Percentiles rank a stretch among this genome's conserved stretches.
Conservation (phyloP, 805 yeast species). For the Candida corydali region DNA sequence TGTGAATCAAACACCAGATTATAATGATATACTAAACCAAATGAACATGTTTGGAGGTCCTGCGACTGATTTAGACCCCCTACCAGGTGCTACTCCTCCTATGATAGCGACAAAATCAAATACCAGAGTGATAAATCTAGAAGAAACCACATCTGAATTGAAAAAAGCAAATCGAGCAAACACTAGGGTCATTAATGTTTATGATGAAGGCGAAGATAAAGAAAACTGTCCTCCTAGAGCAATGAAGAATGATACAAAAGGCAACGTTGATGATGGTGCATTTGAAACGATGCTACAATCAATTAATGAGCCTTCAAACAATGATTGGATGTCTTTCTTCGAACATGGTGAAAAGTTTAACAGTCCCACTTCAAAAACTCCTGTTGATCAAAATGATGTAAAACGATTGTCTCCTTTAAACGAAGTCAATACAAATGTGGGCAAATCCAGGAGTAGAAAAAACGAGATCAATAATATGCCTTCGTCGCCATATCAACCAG, state of each 20-base stretch:
- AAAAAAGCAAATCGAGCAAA: slow-evolving; percentile 51
- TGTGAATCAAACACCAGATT: slow-evolving; percentile 20
- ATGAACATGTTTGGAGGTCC: slow-evolving; percentile 41
- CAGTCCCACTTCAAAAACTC: slow-evolving; percentile 17
- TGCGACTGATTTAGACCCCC: slow-evolving; percentile 42
- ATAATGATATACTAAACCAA: slow-evolving; percentile 39
- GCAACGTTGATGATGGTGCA: slow-evolving; percentile 1
- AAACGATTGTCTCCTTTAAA: slow-evolving; percentile 2
- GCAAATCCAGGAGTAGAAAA: slow-evolving; percentile 14
- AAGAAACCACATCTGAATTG: slow-evolving; percentile 30
- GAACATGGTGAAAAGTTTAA: background rate
- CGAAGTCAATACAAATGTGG: slow-evolving; percentile 14
- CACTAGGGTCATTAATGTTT: slow-evolving; percentile 49
- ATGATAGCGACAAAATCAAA: slow-evolving; percentile 54
- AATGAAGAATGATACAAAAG: slow-evolving; percentile 3
- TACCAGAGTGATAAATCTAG: slow-evolving; percentile 51
- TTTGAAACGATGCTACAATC: slow-evolving; percentile 18
- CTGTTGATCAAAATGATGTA: slow-evolving; percentile 11
- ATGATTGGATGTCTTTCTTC: slow-evolving; percentile 38
- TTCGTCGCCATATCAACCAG: slow-evolving; percentile 31
- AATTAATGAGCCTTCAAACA: slow-evolving; percentile 5
- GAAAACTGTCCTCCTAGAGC: slow-evolving; percentile 24
- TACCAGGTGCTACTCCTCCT: slow-evolving; percentile 42
- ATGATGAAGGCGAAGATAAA: slow-evolving; percentile 32
- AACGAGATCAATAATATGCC: slow-evolving; percentile 33